Conservation (phyloP, 257 asterid genomes). For the Solanum rostratum region DNA sequence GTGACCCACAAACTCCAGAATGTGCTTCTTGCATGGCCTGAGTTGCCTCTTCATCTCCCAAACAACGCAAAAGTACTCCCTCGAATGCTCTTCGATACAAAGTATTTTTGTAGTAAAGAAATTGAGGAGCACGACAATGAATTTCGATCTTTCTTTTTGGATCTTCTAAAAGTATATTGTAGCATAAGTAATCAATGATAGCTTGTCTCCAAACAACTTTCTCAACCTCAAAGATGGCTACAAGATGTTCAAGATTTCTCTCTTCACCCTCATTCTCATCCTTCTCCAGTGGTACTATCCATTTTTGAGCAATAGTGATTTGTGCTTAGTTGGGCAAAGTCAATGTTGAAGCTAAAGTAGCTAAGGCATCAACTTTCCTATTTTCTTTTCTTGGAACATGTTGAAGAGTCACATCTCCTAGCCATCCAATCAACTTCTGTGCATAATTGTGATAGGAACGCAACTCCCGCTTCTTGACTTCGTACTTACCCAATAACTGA, state of each 20-base stretch:
- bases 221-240: background rate
- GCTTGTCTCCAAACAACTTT: background rate
- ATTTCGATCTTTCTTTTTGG: too few relatives aligned
- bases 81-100: background rate
- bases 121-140: background rate
- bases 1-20: background rate
- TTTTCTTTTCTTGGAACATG: background rate
- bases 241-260: background rate
- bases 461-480: too few relatives aligned
- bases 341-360: too few relatives aligned
- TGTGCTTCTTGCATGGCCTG: background rate
- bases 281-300: too few relatives aligned
- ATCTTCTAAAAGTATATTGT: background rate
- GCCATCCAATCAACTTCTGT: background rate
- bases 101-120: background rate
- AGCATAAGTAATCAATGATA: background rate
- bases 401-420: background rate
- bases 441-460: too few relatives aligned
- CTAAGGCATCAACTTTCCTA: background rate
- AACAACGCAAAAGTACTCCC: background rate
- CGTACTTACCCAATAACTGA: too few relatives aligned
- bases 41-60: background rate
- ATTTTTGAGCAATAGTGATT: too few relatives aligned
- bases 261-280: background rate
- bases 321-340: too few relatives aligned